Percentiles rank a stretch among this genome's conserved stretches.
Evolutionary conservation across 108 stramenopile genomes (phyloP).

Genomic region (Skeletonema tropicum): DNA sequence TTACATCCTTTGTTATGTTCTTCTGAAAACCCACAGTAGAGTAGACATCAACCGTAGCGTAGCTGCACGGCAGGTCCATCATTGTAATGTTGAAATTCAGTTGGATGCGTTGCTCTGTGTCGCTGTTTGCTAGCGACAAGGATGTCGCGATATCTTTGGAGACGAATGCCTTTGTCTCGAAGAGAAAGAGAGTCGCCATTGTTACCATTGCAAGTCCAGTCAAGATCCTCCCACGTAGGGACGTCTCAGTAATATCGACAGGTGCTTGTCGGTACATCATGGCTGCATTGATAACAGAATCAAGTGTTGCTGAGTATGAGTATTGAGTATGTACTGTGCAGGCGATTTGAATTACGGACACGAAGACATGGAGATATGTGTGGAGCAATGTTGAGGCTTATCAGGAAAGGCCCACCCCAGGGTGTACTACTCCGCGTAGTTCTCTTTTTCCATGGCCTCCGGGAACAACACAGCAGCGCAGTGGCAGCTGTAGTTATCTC

Average conservation of each 20-base stretch:
- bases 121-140: constrained; percentile 13
- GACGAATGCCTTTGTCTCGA: constrained; percentile 89
- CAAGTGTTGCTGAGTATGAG: background rate
- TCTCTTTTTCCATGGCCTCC: background rate
- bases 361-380: background rate
- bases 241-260: constrained; percentile 73
- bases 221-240: constrained; percentile 55
- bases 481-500: background rate
- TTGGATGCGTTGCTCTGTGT: constrained; percentile 59
- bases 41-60: constrained; percentile 80
- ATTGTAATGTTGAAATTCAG: constrained; percentile 93
- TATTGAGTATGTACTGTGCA: background rate
- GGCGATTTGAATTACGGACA: background rate
- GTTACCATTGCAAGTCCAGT: constrained; percentile 58
- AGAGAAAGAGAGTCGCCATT: constrained; percentile 73
- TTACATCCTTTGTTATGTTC: constrained; percentile 73
- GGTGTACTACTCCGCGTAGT: background rate
- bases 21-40: constrained; percentile 60
- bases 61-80: constrained; percentile 87
- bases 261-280: constrained; percentile 80
- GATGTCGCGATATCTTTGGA: constrained; percentile 46
- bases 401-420: background rate
- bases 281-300: background rate
- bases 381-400: background rate
- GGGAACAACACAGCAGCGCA: background rate